A percentile compares a stretch with the other conserved stretches of the same genome.
These are phyloP conservation scores for Ettlia oleoabundans DNA, from an alignment of 139 green algal species.

Conservation along the genomic window DNA sequence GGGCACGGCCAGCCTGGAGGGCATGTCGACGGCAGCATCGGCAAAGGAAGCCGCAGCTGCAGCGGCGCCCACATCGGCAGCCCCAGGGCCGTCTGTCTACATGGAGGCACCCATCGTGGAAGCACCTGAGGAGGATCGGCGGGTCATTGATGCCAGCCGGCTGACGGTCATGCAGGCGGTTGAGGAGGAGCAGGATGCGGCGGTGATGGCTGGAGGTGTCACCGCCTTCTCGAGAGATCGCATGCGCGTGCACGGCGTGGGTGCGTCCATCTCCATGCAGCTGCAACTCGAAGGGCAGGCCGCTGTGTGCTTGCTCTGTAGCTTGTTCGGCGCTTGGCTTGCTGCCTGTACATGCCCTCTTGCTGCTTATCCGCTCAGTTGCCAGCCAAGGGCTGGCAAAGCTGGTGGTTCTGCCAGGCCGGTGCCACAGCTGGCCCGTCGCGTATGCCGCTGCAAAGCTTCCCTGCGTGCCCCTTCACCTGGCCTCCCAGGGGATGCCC, in stretches of 20 bases:
- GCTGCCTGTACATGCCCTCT: no score
- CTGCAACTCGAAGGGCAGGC: neutral
- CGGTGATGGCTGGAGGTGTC: constrained; percentile 53
- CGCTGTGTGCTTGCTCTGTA: neutral
- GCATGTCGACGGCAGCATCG: neutral
- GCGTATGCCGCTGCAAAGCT: no score
- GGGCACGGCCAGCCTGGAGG: constrained; percentile 38
- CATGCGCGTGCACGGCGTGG: constrained; percentile 13
- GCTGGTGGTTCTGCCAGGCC: no score
- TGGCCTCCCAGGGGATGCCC: no score
- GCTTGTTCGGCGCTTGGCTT: no score
- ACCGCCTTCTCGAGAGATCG: constrained; percentile 54
- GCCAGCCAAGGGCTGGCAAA: no score
- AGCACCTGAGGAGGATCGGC: constrained; percentile 52
- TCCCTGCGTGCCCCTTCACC: no score
- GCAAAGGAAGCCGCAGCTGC: neutral
- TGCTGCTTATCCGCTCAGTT: no score
- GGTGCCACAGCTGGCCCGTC: no score
- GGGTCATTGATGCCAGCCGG: constrained; percentile 50
- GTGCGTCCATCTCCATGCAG: constrained; percentile 6
- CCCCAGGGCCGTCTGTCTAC: constrained; percentile 48
- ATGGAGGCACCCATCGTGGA: constrained; percentile 29
- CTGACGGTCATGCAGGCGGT: constrained; percentile 46
- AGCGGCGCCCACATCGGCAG: neutral
- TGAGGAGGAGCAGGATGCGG: constrained; percentile 47